Evolutionary conservation across 75 land plant genomes (phyloP).

Genomic region (Pseudotsuga menziesii): DNA sequence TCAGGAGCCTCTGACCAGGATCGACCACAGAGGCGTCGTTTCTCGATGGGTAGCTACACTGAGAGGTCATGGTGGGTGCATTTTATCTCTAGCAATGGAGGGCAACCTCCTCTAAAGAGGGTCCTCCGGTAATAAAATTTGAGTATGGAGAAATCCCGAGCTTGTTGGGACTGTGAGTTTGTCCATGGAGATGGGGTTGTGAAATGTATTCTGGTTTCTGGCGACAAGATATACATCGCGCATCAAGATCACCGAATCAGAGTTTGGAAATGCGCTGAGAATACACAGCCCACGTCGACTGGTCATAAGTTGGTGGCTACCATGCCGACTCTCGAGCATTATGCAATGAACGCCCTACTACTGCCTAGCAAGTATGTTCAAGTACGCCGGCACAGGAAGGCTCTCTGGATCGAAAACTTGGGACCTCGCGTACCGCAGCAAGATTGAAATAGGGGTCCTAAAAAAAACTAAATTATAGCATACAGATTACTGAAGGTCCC

Average conservation of each 20-base stretch:
- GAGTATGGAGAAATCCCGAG: constrained; percentile 19
- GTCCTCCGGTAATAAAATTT: constrained; percentile 24
- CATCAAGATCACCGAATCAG: constrained; percentile 82
- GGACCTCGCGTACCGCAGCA: too few species aligned
- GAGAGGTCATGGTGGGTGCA: constrained; percentile 29
- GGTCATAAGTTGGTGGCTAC: constrained; percentile 41
- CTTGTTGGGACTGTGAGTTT: background rate
- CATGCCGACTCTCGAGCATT: constrained; percentile 20
- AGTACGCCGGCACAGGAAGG: constrained; percentile 57
- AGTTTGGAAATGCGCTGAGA: constrained; percentile 34
- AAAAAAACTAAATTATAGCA: too few species aligned
- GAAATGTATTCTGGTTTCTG: constrained; percentile 40
- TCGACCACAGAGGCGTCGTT: background rate
- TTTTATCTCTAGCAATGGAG: constrained; percentile 28
- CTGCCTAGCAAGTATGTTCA: constrained; percentile 42
- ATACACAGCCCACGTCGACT: background rate
- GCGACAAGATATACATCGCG: constrained; percentile 38
- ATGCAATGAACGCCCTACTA: constrained; percentile 14
- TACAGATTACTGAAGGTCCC: too few species aligned
- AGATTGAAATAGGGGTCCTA: too few species aligned
- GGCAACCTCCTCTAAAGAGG: constrained; percentile 36
- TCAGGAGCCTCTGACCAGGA: background rate
- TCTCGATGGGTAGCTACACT: constrained; percentile 32
- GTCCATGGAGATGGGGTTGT: constrained; percentile 41
- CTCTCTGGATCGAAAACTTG: constrained; percentile 69